A percentile compares a stretch with the other conserved stretches of the same genome.
phyloP scores from a whole-genome alignment of 2,329 filamentous ascomycete genomes.

The Fusarium solani-melongenae region DNA sequence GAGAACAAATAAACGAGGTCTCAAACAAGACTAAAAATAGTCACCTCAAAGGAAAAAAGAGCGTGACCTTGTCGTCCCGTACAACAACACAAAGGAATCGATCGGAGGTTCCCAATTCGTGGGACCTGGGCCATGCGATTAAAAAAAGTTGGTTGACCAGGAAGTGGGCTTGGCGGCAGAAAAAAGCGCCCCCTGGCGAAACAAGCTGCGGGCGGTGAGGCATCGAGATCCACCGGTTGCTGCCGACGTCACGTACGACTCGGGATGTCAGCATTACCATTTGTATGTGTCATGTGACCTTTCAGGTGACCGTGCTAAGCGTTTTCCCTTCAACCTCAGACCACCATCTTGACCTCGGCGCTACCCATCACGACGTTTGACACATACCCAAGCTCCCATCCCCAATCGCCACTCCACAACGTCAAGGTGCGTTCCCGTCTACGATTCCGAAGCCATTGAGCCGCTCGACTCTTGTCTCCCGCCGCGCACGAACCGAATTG shows the following conservation, averaged over 20 bases:
- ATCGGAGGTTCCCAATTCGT: conserved; percentile 32
- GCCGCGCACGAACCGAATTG: conserved; percentile 53
- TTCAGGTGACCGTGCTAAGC: conserved; percentile 39
- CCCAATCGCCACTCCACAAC: conserved; percentile 42
- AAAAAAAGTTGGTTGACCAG: conserved; percentile 39
- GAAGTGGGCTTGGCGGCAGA: conserved; percentile 45
- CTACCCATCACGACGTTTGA: conserved; percentile 40
- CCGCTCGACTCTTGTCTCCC: not conserved
- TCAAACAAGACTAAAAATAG: conserved; percentile 3
- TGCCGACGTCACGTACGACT: conserved; percentile 38
- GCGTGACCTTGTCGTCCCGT: conserved; percentile 21
- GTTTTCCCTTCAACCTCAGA: conserved; percentile 48
- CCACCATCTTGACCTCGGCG: conserved; percentile 46
- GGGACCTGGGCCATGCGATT: conserved; percentile 33
- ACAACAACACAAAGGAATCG: conserved; percentile 32
- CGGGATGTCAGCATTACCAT: conserved; percentile 16
- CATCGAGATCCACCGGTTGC: conserved; percentile 18
- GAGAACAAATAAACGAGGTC: not conserved
- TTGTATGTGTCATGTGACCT: conserved; percentile 27
- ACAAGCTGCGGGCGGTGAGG: conserved; percentile 36
- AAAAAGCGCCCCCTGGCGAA: conserved; percentile 35
- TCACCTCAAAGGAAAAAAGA: not conserved
- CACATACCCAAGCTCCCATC: conserved; percentile 42
- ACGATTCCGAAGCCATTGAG: conserved; percentile 11
- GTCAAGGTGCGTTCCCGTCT: conserved; percentile 41